Base-by-base conservation (phyloP, 2,329 filamentous ascomycete genomes). In the Pseudovirgaria hyperparasitica region DNA sequence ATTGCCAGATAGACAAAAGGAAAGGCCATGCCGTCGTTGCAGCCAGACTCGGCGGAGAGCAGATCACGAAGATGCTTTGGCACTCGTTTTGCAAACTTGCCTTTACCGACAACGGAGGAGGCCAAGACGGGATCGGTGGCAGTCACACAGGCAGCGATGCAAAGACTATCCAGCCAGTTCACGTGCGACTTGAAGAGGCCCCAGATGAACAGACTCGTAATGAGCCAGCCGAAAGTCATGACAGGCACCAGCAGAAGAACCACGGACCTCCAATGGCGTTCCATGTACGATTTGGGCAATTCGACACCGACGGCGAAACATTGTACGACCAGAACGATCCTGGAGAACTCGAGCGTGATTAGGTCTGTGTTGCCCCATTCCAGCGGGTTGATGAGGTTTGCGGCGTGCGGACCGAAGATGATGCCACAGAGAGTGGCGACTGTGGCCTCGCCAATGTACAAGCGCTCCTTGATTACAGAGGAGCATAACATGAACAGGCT, bases 11-110 rank as follows among this genome's bases (percentile, higher is more conserved):
- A 98, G 44, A 98, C 72, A 54, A 98, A 98, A 1, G 90, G 90
- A 48, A 98, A 98, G 2, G 90, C 90, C 90, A 98, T 98, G 57
- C 90, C 90, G 53, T 98, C 90, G 66, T 98, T 98, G 60, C 90
- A 98, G 16, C 90, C 90, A 6, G 90, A 98, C 58, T 98, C 90
- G 30, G 86, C 86, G 4, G 90, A 98, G 9, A 98, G 65, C 27
- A 98, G 52, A 58, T 98, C 90, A 65, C 90, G 72, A 59, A 98
- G 62, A 74, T 98, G 90, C 63, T 94, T 96, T 13, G 90, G 90
- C 4, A 98, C 85, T 36, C 90, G 76, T 60, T 93, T 93, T 19
- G 90, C 87, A 46, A 98, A 98, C 57, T 98, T 98, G 45, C 90
- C 90, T 62, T 96, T 98, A 52, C 90, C 90, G 27, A 98, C 90